These are phyloP conservation scores for Echeveria elegans DNA, from an alignment of 164 flowering plant genomes.

Conservation along the genomic window DNA sequence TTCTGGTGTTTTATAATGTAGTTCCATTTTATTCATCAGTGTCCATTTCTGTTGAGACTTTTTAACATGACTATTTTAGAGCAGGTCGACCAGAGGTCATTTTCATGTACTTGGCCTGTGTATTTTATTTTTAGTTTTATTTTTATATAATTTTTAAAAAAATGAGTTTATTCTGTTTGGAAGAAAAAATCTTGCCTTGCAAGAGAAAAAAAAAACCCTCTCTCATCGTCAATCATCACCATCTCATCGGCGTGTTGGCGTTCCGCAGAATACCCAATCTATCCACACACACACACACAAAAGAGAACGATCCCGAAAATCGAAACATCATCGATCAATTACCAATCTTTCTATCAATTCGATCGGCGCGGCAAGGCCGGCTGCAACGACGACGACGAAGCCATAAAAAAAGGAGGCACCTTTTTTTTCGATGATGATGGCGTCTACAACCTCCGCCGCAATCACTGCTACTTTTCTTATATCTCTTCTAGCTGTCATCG, in stretches of 20 bases:
- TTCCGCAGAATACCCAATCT: neutral
- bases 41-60: neutral
- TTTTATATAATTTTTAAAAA: too few relatives aligned
- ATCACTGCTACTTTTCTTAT: neutral
- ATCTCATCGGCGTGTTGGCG: neutral
- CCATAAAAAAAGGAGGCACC: neutral
- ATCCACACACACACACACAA: neutral
- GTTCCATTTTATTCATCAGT: neutral
- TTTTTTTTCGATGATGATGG: neutral
- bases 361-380: neutral
- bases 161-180: too few relatives aligned
- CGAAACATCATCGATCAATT: too few relatives aligned
- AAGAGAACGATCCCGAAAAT: neutral
- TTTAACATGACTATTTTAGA: neutral
- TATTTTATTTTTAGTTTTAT: too few relatives aligned
- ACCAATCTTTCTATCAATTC: too few relatives aligned
- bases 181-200: too few relatives aligned
- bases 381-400: neutral
- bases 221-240: neutral
- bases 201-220: neutral
- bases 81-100: too few relatives aligned
- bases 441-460: neutral
- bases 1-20: neutral
- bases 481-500: neutral
- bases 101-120: too few relatives aligned